These are phyloP conservation scores for Cytidiella melzeri DNA, from an alignment of 768 basidiomycete genomes.

Conservation along the genomic window DNA sequence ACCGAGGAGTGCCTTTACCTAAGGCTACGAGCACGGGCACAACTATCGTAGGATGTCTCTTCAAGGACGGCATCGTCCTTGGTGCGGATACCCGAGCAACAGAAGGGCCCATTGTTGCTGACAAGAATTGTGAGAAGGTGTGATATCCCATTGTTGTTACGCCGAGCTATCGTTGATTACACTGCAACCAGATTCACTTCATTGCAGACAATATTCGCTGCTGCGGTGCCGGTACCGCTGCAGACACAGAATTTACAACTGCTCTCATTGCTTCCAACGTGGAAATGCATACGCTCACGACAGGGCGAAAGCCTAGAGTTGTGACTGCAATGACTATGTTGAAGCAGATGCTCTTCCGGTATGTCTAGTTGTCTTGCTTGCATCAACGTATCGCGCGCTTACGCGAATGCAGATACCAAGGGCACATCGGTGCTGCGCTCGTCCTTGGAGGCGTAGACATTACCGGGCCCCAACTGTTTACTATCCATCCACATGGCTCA, in stretches of 20 bases:
- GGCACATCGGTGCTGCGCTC: constrained; percentile 89
- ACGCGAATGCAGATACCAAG: constrained; percentile 64
- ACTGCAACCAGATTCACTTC: constrained; percentile 91
- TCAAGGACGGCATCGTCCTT: constrained; percentile 86
- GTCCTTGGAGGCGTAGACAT: constrained; percentile 96
- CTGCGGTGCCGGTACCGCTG: constrained; percentile 99
- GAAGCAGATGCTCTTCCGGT: constrained; percentile 93
- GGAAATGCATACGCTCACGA: constrained; percentile 85
- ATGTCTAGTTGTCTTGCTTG: constrained; percentile 15
- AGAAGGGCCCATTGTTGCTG: constrained; percentile 88
- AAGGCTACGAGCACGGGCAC: constrained; percentile 92
- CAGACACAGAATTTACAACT: constrained; percentile 94
- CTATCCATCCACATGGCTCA: constrained; percentile 92
- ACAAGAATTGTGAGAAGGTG: constrained; percentile 99
- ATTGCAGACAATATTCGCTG: constrained; percentile 94
- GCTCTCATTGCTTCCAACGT: constrained; percentile 95
- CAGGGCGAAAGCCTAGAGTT: constrained; percentile 86
- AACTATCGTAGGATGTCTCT: constrained; percentile 95
- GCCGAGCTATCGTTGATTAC: too few species aligned
- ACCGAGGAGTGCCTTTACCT: constrained; percentile 68
- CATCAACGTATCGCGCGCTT: not conserved
- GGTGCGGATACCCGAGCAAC: constrained; percentile 98
- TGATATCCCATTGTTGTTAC: constrained; percentile 13
- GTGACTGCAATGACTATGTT: constrained; percentile 99
- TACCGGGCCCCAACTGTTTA: constrained; percentile 93